phyloP scores from a whole-genome alignment of 1,139 yeast species.

The Entelexis paramagnoliae region DNA sequence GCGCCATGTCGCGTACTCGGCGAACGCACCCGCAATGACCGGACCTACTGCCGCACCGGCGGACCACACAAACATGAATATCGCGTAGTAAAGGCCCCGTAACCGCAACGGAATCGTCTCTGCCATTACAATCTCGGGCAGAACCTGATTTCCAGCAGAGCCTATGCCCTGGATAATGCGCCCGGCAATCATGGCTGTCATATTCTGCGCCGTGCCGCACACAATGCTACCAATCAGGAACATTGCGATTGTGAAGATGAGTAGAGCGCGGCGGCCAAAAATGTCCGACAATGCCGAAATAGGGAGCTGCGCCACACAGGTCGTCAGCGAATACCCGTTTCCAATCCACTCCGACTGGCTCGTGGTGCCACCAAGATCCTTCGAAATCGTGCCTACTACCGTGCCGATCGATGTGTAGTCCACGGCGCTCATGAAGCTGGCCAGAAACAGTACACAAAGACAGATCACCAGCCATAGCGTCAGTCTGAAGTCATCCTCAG shows the following conservation, averaged over 20 bases:
- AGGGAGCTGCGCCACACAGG: conserved; percentile 29
- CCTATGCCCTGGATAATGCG: conserved; percentile 65
- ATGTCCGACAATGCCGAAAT: conserved; percentile 28
- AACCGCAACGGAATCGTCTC: conserved; percentile 52
- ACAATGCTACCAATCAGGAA: conserved; percentile 39
- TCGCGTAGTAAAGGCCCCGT: conserved; percentile 37
- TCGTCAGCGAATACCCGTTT: conserved; percentile 27
- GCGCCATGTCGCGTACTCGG: conserved; percentile 52
- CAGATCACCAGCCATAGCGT: neutral
- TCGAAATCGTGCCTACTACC: conserved; percentile 25
- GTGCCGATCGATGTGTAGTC: conserved; percentile 28
- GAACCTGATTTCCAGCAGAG: conserved; percentile 57
- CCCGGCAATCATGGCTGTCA: conserved; percentile 58
- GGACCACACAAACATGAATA: conserved; percentile 45
- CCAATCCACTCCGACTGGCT: conserved; percentile 30
- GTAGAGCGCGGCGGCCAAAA: conserved; percentile 26
- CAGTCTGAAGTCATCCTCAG: conserved; percentile 10
- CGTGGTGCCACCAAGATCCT: conserved; percentile 26
- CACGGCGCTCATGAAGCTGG: conserved; percentile 24
- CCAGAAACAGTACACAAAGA: conserved; percentile 17
- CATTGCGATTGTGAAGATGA: conserved; percentile 23
- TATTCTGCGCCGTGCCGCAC: conserved; percentile 46
- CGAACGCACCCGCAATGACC: conserved; percentile 54
- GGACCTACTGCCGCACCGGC: conserved; percentile 58
- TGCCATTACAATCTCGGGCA: conserved; percentile 49